phyloP scores from a whole-genome alignment of 2,329 filamentous ascomycete species.

The Stemphylium beticola region DNA sequence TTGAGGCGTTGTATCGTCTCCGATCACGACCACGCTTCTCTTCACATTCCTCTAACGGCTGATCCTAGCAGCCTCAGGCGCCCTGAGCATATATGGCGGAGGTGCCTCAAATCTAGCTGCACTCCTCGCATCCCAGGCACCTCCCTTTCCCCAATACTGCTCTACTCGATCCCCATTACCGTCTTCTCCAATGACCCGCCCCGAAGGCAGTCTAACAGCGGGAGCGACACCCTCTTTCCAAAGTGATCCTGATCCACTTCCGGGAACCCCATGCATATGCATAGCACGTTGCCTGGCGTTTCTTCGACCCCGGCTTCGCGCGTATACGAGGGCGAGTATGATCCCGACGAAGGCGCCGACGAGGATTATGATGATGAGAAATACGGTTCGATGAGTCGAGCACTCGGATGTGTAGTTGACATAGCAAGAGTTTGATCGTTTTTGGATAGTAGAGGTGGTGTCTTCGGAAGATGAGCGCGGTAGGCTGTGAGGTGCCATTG shows the following conservation, averaged over 20 bases:
- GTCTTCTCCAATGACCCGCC: background rate
- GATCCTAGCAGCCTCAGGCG: slow-evolving; percentile 16
- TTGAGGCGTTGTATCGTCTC: background rate
- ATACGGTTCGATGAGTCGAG: slow-evolving; percentile 27
- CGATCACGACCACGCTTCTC: background rate
- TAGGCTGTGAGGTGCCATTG: slow-evolving; percentile 14
- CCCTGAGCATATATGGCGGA: slow-evolving; percentile 22
- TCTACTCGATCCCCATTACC: background rate
- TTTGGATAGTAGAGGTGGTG: slow-evolving; percentile 1
- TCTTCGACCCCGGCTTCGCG: slow-evolving; percentile 5
- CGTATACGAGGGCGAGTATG: slow-evolving; percentile 20
- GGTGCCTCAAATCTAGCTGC: slow-evolving; percentile 6
- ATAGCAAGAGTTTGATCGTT: slow-evolving; percentile 19
- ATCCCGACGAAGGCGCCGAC: slow-evolving; percentile 21
- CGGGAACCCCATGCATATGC: background rate
- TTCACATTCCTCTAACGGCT: background rate
- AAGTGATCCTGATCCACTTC: background rate
- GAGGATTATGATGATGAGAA: slow-evolving; percentile 27
- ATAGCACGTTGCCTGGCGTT: background rate
- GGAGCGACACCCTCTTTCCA: background rate
- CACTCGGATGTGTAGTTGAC: slow-evolving; percentile 19
- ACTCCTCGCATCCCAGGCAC: background rate
- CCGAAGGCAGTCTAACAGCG: background rate
- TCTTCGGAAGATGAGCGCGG: background rate
- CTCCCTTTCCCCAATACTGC: background rate